Percentiles rank a stretch among this genome's conserved stretches.
These are phyloP conservation scores for Stromatinia cepivora DNA, from an alignment of 2,329 filamentous ascomycete species.

Conservation along the genomic window DNA sequence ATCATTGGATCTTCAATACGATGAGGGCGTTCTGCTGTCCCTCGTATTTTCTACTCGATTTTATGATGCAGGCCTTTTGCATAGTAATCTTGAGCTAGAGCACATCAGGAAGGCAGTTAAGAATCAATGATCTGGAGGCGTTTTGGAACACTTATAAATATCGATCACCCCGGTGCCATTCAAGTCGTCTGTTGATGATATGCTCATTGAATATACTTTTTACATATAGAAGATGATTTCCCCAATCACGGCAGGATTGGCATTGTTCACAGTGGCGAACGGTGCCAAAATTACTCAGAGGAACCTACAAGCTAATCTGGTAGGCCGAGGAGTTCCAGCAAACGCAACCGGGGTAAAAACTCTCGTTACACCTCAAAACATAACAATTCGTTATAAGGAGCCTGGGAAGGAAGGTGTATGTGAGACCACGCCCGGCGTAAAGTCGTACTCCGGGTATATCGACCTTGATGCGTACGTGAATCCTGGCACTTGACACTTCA, in stretches of 20 bases:
- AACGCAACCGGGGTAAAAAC: constrained; percentile 43
- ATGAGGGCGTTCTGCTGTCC: not conserved
- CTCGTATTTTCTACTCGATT: not conserved
- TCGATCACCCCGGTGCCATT: not conserved
- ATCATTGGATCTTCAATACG: constrained; percentile 14
- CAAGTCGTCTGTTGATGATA: not conserved
- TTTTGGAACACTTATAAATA: constrained; percentile 12
- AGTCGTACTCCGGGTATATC: constrained; percentile 38
- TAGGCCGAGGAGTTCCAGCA: constrained; percentile 44
- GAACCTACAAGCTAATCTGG: constrained; percentile 32
- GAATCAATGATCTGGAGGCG: not conserved
- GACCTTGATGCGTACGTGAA: constrained; percentile 32
- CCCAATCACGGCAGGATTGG: constrained; percentile 23
- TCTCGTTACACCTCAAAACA: constrained; percentile 44
- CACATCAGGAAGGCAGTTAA: constrained; percentile 20
- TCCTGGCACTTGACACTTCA: not conserved
- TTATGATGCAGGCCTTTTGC: not conserved
- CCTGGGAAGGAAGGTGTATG: constrained; percentile 43
- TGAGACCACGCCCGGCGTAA: constrained; percentile 37
- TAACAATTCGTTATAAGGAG: constrained; percentile 48
- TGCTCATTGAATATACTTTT: not conserved
- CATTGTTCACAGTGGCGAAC: constrained; percentile 23
- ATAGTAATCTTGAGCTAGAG: constrained; percentile 5
- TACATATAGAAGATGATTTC: constrained; percentile 21
- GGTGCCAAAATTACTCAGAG: constrained; percentile 27